Percentiles rank a stretch among this genome's conserved stretches.
These are phyloP conservation scores for Boletus rufocinnamomeus DNA, from an alignment of 768 basidiomycete genomes.

Conservation along the genomic window DNA sequence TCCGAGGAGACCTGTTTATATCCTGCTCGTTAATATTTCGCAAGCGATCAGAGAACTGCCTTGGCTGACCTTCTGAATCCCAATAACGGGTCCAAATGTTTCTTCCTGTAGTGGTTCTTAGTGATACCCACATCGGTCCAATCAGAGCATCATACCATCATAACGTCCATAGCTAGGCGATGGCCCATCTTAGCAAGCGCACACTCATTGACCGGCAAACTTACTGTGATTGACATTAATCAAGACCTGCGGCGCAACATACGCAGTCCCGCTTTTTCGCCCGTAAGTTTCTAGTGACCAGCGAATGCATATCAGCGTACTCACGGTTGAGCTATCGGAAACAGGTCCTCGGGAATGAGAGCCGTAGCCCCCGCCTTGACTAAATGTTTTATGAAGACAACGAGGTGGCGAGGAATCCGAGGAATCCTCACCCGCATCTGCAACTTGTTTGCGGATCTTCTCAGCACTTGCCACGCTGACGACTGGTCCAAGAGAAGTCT, in stretches of 20 bases:
- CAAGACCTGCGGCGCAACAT: conserved; percentile 89
- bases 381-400: conserved; percentile 25
- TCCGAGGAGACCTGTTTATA: conserved; percentile 68
- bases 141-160: conserved; percentile 60
- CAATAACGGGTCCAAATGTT: conserved; percentile 92
- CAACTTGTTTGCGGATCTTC: conserved; percentile 82
- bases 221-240: conserved; percentile 85
- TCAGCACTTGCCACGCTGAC: conserved; percentile 85
- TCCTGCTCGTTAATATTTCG: not conserved
- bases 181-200: conserved; percentile 5
- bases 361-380: conserved; percentile 79
- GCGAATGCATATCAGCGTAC: conserved; percentile 23
- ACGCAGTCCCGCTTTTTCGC: conserved; percentile 67
- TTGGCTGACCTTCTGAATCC: conserved; percentile 79
- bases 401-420: not conserved
- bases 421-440: conserved; percentile 66
- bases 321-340: conserved; percentile 68
- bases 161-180: conserved; percentile 79
- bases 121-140: not conserved
- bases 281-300: not conserved
- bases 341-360: conserved; percentile 67
- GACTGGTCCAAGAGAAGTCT: conserved; percentile 89
- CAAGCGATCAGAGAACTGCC: not conserved
- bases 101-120: conserved; percentile 55
- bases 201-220: conserved; percentile 32